Evolutionary conservation across 2,329 filamentous ascomycete species (phyloP), one percentile per base, ranked within the genome.

Genomic region (Xylaria sp.): DNA sequence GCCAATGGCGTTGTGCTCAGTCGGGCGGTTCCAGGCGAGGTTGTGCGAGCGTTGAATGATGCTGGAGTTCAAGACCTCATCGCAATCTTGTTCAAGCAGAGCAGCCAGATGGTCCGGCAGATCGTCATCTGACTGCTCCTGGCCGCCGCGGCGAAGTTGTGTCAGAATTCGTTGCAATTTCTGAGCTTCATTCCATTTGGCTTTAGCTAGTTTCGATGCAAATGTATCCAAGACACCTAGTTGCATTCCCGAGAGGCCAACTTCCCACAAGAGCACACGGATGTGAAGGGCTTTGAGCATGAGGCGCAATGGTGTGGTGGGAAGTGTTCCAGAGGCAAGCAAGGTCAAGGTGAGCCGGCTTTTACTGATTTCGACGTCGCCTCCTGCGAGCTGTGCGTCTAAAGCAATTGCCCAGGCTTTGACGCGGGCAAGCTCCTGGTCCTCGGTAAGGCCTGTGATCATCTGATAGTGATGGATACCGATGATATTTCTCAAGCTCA

Each of bases 251-350:
- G 82, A 79, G 59, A 87, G 84, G 37, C 88, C 86, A 7, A 85
- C 68, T 62, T 91, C 88, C 90, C 91, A 96, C 38, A 96, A 80
- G 29, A 97, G 81, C 41, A 97, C 84, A n/a, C 92, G 89, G 56
- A 95, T 88, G 68, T 97, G 93, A 37, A 97, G 78, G 1, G 93
- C 90, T 72, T 96, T 95, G 52, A 96, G 82, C 90, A 97, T 96
- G 50, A 96, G 80, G 40, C 91, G 83, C 44, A 83, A 81, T 1
- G 93, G 91, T 1, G 90, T 94, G 54, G 91, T 86, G 9, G 92
- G 92, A 1, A 97, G 78, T 0, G 92, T 96, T 20, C 88, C 88
- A 1, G 92, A 95, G 7, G 92, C 92, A 66, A 97, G 87, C 21
- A 97, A 80, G 0, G 92, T 96, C 45, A 97, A 78, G 0, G 93